A percentile compares a stretch with the other conserved stretches of the same genome.
Evolutionary conservation across 2,329 filamentous ascomycete genomes (phyloP).

Genomic region (Clarireedia homoeocarpa): DNA sequence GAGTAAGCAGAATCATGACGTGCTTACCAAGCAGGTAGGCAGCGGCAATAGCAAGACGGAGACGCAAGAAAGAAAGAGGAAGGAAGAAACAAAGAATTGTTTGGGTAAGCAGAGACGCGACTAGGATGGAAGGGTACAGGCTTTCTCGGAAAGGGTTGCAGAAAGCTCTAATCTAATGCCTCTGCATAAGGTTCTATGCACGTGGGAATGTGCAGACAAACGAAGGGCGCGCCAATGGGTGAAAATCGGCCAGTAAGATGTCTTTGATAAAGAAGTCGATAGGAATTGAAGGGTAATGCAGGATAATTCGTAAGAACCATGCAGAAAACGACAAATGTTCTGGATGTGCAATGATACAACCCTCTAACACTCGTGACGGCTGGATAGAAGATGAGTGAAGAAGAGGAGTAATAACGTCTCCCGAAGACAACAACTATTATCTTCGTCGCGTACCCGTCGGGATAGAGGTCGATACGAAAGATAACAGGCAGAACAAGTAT

Average conservation of each 20-base stretch:
- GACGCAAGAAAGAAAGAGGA: neutral
- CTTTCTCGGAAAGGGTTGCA: neutral
- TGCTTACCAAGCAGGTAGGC: constrained; percentile 8
- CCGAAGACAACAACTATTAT: no score
- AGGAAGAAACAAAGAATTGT: neutral
- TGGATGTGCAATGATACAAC: no score
- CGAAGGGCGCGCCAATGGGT: neutral
- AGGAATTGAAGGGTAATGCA: neutral
- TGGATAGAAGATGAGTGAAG: no score
- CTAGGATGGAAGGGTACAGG: neutral
- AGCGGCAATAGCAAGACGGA: neutral
- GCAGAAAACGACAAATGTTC: neutral
- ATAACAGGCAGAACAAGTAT: neutral
- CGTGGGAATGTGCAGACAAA: neutral
- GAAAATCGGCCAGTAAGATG: neutral
- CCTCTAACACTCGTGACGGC: no score
- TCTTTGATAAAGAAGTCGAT: neutral
- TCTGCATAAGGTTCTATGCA: neutral
- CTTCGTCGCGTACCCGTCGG: no score
- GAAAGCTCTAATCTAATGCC: no score
- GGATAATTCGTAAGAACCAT: neutral
- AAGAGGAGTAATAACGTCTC: no score
- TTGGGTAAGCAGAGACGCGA: neutral
- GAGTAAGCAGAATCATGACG: neutral
- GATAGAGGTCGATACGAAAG: no score